Base-by-base conservation (phyloP, 2,329 filamentous ascomycete genomes). In the Fusarium sp. region DNA sequence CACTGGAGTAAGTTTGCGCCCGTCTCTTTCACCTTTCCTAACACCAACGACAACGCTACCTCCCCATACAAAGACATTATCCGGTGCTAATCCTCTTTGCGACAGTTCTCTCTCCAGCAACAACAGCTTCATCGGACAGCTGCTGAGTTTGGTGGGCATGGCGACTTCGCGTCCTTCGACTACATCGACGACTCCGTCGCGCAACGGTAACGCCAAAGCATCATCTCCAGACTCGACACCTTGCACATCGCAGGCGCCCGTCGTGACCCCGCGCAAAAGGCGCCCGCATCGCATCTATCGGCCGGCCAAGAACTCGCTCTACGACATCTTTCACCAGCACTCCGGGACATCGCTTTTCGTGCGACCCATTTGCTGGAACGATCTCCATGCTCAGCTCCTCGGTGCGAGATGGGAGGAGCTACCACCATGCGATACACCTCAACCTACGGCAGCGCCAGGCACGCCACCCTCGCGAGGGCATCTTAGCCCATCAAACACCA, bases 311-410 rank as follows among this genome's bases (percentile, higher is more conserved):
- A 79, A 79, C 17, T 86, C 84, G 0, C 73, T 87, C 19, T 81
- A 80, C 66, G 82, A 82, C 57, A 75, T 84, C 39, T 75, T 87
- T 57, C 78, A 80, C 57, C 74, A 81, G 19, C 68, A 86, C 65
- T 70, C 77, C 31, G 79, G 81, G 38, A 71, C 69, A 0, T 76
- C 79, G 1, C 80, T 87, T 17, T 85, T 80, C 55, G 72, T 82
- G 43, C 76, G 79, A 23, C 84, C 84, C 2, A 79, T 85, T 41
- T 80, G 77, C 67, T 87, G 84, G 84, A 85, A 80, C 14, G 83
- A 85, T 49, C 53, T 76, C 1, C 84, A 87, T 56, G 66, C 76
- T 9, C 69, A 74, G 38, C 71, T 85, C 3, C 80, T 86, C 6
- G 78, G 77, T 21, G 80, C 76, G 14, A 71, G 71, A 38, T 86